These are phyloP conservation scores for Alternaria sp. DNA, from an alignment of 2,329 filamentous ascomycete species.

Conservation along the genomic window DNA sequence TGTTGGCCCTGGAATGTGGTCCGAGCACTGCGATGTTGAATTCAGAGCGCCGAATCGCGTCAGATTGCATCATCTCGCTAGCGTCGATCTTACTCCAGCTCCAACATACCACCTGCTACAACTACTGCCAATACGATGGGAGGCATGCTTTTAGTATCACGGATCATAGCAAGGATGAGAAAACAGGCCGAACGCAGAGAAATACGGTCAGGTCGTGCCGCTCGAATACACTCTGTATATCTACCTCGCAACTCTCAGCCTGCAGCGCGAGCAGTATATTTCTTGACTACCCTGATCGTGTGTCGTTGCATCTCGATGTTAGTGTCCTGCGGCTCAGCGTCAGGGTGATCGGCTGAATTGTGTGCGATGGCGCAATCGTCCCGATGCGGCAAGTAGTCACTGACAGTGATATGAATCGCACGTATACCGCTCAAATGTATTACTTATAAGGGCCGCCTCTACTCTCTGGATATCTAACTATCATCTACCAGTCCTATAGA, in stretches of 20 bases:
- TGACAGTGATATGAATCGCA: not conserved
- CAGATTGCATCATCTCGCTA: constrained; percentile 32
- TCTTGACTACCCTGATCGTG: not conserved
- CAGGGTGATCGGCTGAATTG: constrained; percentile 31
- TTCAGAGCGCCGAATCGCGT: constrained; percentile 22
- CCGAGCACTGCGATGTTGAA: constrained; percentile 17
- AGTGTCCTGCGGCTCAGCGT: constrained; percentile 8
- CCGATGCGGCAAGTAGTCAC: constrained; percentile 14
- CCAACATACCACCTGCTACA: constrained; percentile 10
- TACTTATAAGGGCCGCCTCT: constrained; percentile 22
- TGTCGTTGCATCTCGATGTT: constrained; percentile 14
- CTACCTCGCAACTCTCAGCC: not conserved
- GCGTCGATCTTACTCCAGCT: constrained; percentile 23
- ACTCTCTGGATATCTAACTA: not conserved
- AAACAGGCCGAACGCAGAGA: not conserved
- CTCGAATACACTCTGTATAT: not conserved
- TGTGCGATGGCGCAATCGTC: constrained; percentile 50
- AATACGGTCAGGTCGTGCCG: not conserved
- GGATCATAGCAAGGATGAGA: not conserved
- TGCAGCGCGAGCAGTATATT: not conserved
- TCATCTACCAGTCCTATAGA: not conserved
- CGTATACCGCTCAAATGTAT: not conserved
- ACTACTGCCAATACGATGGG: not conserved
- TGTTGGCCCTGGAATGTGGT: not conserved
- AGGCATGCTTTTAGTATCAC: not conserved